Base-by-base conservation (phyloP, 2,329 filamentous ascomycete genomes). In the Penicillium sp. region DNA sequence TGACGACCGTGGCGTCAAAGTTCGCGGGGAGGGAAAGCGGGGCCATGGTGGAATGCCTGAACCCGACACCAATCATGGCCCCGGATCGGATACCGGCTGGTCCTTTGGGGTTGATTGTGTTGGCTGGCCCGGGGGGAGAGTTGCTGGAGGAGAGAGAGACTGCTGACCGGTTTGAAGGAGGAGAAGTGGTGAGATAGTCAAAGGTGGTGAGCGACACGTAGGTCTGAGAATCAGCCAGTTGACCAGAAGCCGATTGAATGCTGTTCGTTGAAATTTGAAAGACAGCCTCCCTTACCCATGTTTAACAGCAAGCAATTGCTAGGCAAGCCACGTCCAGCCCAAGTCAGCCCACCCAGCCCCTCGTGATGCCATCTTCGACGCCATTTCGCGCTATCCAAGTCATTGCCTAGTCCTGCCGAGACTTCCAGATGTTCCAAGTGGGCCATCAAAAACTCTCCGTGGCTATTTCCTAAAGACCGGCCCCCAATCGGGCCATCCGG, bases 401-500 rank as follows among this genome's bases (percentile, higher is more conserved):
- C 38, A 17, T 41, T n/a, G 38, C 25, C 25, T 25, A 3, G 38
- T 41, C 38, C 38, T 41, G n/a, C n/a, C 6, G 6, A 7, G n/a
- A 41, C n/a, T 45, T 15, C 5, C 12, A 15, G n/a, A 20, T 42
- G 28, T 17, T 42, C 39, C n/a, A 15, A 8, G 43, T 47, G 22
- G 22, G 22, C n/a, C 41, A 25, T 25, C 20, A 43, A 12, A 5
- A 43, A 25, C 20, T 43, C 41, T 43, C 11, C 20, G 41, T 25
- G 12, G 41, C 25, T 12, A 22, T 39, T n/a, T 38, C 38, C 41
- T 51, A 50, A 58, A 51, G 50, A n/a, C 59, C 55, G 54, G n/a
- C 17, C 28, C 50, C 41, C 25, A 41, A 62, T 57, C n/a, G 51
- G 63, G 56, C 22, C 61, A 60, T 58, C 37, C 34, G 58, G 43